Evolutionary conservation across 1,139 yeast genomes (phyloP).

Genomic region (Nakaseomyces kungkrabaensis): DNA sequence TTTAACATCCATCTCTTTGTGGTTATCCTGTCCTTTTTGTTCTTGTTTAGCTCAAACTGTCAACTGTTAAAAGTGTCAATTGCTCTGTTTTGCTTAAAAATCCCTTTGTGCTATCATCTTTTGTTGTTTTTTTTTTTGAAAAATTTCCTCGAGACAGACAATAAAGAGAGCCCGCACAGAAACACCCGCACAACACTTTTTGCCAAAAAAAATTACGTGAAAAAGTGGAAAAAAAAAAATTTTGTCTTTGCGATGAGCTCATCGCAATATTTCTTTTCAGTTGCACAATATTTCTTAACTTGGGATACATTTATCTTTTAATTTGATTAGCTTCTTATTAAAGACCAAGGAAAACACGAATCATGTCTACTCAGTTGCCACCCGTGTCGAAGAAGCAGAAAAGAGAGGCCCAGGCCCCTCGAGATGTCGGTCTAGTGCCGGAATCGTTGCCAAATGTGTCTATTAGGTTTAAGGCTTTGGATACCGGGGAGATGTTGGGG

Average conservation of each 20-base stretch:
- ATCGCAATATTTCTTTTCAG: background rate
- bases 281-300: too few relatives aligned
- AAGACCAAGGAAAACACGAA: background rate
- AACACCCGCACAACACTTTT: too few relatives aligned
- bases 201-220: background rate
- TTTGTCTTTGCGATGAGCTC: conserved; percentile 2
- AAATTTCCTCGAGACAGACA: too few relatives aligned
- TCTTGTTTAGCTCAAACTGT: too few relatives aligned
- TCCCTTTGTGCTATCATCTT: too few relatives aligned
- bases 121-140: too few relatives aligned
- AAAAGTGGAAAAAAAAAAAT: background rate
- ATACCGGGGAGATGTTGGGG: conserved; percentile 83
- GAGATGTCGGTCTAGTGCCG: conserved; percentile 68
- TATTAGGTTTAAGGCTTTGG: conserved; percentile 85
- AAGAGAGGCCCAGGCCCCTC: conserved; percentile 71
- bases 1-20: background rate
- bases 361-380: conserved; percentile 88
- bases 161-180: too few relatives aligned
- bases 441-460: conserved; percentile 77
- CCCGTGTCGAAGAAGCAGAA: conserved; percentile 89
- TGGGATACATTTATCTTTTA: too few relatives aligned
- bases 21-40: background rate
- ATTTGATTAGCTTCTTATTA: too few relatives aligned
- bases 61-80: too few relatives aligned
- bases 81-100: too few relatives aligned